phyloP scores from a whole-genome alignment of 108 stramenopile species.

The Cylindrotheca closterium region DNA sequence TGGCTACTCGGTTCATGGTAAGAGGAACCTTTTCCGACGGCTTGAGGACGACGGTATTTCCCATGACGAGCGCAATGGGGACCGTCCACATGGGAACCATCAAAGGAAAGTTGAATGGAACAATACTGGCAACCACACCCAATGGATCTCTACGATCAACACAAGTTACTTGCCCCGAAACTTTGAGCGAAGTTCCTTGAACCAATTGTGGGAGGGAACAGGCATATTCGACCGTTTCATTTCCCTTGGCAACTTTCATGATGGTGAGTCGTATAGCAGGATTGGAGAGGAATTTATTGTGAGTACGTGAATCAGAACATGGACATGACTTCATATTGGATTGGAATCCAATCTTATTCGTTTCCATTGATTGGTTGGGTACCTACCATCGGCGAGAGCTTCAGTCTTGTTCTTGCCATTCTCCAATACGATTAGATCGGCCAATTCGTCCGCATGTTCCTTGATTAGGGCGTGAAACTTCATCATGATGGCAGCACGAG shows the following conservation, averaged over 20 bases:
- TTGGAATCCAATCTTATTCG: neutral
- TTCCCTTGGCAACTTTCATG: constrained; percentile 93
- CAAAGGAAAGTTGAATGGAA: constrained; percentile 82
- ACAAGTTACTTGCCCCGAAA: constrained; percentile 79
- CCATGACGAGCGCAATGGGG: constrained; percentile 91
- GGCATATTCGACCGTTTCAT: constrained; percentile 98
- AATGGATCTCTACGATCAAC: constrained; percentile 84
- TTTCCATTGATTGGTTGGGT: neutral
- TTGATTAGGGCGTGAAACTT: constrained; percentile 87
- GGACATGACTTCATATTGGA: neutral
- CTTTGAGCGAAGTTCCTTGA: constrained; percentile 71
- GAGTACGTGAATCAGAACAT: neutral
- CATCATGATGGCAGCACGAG: constrained; percentile 91
- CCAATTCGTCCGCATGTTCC: constrained; percentile 81
- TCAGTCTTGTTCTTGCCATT: constrained; percentile 98
- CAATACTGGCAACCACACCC: constrained; percentile 90
- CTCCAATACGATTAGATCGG: constrained; percentile 86
- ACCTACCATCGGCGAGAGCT: constrained; percentile 78
- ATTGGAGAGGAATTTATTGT: neutral
- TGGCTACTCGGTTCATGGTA: constrained; percentile 69
- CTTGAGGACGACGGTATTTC: constrained; percentile 89
- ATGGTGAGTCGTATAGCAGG: no score
- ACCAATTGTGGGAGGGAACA: constrained; percentile 90
- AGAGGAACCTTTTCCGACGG: constrained; percentile 91
- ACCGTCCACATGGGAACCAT: constrained; percentile 75